A percentile compares a stretch with the other conserved stretches of the same genome.
Conservation (phyloP, 2,329 filamentous ascomycete species). For the Lasiodiplodia sp. region DNA sequence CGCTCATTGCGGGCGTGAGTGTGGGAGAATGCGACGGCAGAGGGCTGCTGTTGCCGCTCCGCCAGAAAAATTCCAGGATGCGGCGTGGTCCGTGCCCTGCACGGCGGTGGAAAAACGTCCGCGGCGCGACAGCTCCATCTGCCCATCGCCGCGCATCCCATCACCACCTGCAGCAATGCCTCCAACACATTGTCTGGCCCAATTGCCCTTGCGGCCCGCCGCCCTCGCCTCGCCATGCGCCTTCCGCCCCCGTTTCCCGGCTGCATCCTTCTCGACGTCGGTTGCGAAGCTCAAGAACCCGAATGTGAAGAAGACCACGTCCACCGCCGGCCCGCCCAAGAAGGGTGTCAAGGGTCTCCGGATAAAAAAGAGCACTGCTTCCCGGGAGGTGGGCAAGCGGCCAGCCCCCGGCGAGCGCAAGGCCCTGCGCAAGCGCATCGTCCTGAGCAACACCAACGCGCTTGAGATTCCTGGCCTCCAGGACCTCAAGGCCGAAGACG, state of each 20-base stretch:
- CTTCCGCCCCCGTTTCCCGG: conserved; percentile 25
- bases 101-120: conserved; percentile 29
- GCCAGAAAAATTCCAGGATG: conserved; percentile 17
- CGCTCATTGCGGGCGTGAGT: conserved; percentile 32
- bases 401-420: conserved; percentile 82
- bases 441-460: conserved; percentile 94
- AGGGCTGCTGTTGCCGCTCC: background rate
- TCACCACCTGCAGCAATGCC: conserved; percentile 35
- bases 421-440: conserved; percentile 84
- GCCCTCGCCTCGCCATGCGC: conserved; percentile 38
- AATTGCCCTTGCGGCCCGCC: conserved; percentile 32
- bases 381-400: conserved; percentile 55
- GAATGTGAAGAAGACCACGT: conserved; percentile 39
- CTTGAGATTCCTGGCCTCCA: conserved; percentile 74
- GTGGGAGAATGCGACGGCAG: background rate
- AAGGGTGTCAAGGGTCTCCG: conserved; percentile 49
- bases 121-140: conserved; percentile 9
- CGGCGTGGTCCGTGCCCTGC: background rate
- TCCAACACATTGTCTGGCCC: conserved; percentile 34
- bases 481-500: conserved; percentile 64
- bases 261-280: conserved; percentile 45
- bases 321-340: conserved; percentile 40
- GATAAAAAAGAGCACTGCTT: conserved; percentile 45
- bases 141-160: conserved; percentile 4
- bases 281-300: conserved; percentile 39